Evolutionary conservation across 1,139 yeast genomes (phyloP).

Genomic region (Martiniozyma asiatica): DNA sequence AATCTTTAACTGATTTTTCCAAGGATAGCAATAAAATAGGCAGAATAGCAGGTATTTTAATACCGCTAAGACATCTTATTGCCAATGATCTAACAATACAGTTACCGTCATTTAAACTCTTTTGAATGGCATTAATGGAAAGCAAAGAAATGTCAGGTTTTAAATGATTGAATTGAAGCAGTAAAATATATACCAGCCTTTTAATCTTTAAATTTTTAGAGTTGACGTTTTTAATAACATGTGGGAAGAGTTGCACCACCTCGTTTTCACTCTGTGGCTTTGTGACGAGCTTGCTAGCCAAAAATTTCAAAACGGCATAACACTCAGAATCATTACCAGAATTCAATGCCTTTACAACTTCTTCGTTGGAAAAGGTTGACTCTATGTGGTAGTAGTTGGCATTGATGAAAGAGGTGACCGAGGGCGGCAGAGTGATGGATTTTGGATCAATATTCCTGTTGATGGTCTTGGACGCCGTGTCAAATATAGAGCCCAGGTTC

Average conservation of each 20-base stretch:
- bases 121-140: conserved; percentile 86
- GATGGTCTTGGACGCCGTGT: conserved; percentile 49
- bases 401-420: conserved; percentile 17
- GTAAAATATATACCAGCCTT: conserved; percentile 66
- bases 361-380: conserved; percentile 32
- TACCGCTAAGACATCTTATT: conserved; percentile 68
- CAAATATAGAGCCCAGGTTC: conserved; percentile 43
- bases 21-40: conserved; percentile 71
- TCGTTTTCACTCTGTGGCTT: conserved; percentile 20
- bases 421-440: conserved; percentile 17
- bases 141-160: conserved; percentile 84
- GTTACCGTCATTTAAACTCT: conserved; percentile 57
- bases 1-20: conserved; percentile 56
- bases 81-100: conserved; percentile 64
- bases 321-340: conserved; percentile 60
- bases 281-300: conserved; percentile 56
- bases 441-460: conserved; percentile 21
- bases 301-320: conserved; percentile 63
- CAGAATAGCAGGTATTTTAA: conserved; percentile 64
- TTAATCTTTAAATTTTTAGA: conserved; percentile 58
- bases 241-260: conserved; percentile 52
- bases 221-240: conserved; percentile 80
- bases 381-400: conserved; percentile 14
- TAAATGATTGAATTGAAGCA: conserved; percentile 66
- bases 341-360: conserved; percentile 53